phyloP scores from a whole-genome alignment of 495 filamentous ascomycete species.

The Xylaria palmicola region DNA sequence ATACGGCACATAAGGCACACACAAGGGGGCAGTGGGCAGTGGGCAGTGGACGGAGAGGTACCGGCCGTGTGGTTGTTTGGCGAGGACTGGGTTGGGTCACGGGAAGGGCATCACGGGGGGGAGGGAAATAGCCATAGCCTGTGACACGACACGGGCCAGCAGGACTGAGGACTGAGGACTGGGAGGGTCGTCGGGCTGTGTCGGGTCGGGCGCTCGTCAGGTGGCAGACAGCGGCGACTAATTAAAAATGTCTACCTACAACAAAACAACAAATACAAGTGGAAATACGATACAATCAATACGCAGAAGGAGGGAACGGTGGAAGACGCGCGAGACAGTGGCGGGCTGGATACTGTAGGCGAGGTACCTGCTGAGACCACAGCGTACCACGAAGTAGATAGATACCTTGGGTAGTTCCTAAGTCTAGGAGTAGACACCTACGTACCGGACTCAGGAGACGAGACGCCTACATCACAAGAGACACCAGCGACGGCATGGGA shows the following conservation, averaged over 20 bases:
- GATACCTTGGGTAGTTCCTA: background rate
- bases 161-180: background rate
- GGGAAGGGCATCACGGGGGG: background rate
- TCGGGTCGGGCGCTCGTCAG: conserved; percentile 2
- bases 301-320: background rate
- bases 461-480: too few species aligned
- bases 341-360: background rate
- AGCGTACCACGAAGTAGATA: too few species aligned
- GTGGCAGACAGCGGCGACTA: conserved; percentile 8
- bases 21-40: background rate
- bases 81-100: background rate
- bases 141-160: conserved; percentile 1
- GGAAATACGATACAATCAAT: background rate
- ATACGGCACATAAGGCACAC: background rate
- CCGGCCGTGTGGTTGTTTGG: conserved; percentile 3
- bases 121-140: background rate
- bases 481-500: too few species aligned
- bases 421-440: too few species aligned
- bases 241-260: too few species aligned
- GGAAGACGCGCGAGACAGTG: too few species aligned
- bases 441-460: too few species aligned
- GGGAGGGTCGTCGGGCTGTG: background rate
- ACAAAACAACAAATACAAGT: background rate
- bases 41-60: conserved; percentile 9
- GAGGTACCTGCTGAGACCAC: too few species aligned